A percentile compares a stretch with the other conserved stretches of the same genome.
Evolutionary conservation across 129 eudicot species (phyloP).

Genomic region (Dittrichia graveolens): DNA sequence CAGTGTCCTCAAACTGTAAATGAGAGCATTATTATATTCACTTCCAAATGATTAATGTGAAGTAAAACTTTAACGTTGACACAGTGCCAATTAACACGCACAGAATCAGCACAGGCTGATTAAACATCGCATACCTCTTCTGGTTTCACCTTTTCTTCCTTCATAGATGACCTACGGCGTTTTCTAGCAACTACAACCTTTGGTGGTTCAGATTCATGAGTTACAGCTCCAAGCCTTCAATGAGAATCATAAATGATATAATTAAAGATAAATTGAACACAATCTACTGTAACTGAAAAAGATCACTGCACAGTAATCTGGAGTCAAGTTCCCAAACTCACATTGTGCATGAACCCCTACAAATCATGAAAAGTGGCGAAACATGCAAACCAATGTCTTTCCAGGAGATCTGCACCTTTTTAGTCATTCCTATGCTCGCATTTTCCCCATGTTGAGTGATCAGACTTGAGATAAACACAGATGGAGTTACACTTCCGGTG

Average conservation of each 20-base stretch:
- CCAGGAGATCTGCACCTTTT: constrained; percentile 39
- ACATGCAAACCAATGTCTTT: constrained; percentile 45
- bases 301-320: neutral
- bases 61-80: neutral
- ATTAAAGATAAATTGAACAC: neutral
- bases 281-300: neutral
- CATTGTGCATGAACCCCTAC: constrained; percentile 50
- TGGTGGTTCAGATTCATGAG: constrained; percentile 33
- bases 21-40: neutral
- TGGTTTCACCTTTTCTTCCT: constrained; percentile 33
- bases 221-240: constrained; percentile 60
- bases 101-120: neutral
- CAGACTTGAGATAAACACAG: constrained; percentile 49
- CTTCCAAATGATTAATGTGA: neutral
- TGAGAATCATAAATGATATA: neutral
- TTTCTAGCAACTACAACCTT: constrained; percentile 22
- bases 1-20: constrained; percentile 37
- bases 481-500: constrained; percentile 45
- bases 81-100: neutral
- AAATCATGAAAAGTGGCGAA: constrained; percentile 43
- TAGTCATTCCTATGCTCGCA: neutral
- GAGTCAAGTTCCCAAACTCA: constrained; percentile 30
- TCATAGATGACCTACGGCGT: constrained; percentile 16
- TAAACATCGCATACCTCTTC: constrained; percentile 45
- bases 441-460: constrained; percentile 30